Base-by-base conservation (phyloP, 2,329 filamentous ascomycete species). In the Lachnellula willkommii region DNA sequence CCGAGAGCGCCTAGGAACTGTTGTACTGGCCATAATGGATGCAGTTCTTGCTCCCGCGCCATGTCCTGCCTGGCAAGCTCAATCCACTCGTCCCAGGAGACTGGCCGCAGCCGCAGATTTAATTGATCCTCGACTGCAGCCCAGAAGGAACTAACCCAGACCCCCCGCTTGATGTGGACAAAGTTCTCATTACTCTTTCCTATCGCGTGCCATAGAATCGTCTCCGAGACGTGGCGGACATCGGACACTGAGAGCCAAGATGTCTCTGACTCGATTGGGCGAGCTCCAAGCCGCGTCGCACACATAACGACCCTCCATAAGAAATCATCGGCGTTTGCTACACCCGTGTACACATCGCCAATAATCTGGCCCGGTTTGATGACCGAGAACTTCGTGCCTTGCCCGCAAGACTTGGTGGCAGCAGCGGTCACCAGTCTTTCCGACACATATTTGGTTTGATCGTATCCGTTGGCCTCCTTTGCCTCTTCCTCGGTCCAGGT, bases 361-460 rank as follows among this genome's bases (percentile, higher is more conserved):
- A 68, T 62, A 40, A 67, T 61, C 24, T 54, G 59, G 12, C 62
- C 57, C 8, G 65, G 66, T 32, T 61, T 65, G 35, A 68, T 56
- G 6, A 64, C 55, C 0, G 54, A 7, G 6, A 49, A 42, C 6
- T 47, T 32, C 17, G 22, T 8, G 14, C 35, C 40, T 11, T 14
- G 26, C 28, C 47, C 17, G 26, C 8, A 9, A 28, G 8, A 28
- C 26, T 28, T 7, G 7, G 26, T 28, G 5, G 53, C 45, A 22
- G 40, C 56, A 20, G 50, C 43, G 24, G 50, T 35, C 17, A 90
- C 82, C 45, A 96, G 76, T 40, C 79, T 72, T 63, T 84, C 79
- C 2, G 75, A 75, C 28, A 76, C 86, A 89, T 90, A 95, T 73
- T 96, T 96, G 63, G 82, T 84, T 71, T 95, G 90, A 3, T 90